Base-by-base conservation (phyloP, 2,329 filamentous ascomycete species). In the Ceratocystis smalleyi region DNA sequence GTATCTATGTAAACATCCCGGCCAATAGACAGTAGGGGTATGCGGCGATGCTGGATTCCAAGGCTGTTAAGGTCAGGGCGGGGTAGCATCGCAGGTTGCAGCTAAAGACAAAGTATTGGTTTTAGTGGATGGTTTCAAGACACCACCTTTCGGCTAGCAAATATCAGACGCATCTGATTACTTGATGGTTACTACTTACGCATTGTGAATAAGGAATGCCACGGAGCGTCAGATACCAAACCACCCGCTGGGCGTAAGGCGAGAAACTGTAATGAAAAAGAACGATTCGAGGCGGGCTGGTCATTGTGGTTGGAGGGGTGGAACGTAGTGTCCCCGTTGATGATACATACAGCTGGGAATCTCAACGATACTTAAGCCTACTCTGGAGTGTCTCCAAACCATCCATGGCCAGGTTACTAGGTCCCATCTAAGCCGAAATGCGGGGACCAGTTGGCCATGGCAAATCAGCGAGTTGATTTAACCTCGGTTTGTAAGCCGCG, bases 1-100 rank as follows among this genome's bases (percentile, higher is more conserved):
- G 84, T 84, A 75, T 90, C 87, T 67, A 83, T 76, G 74, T 88
- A 89, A 54, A 90, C 75, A 70, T 88, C 82, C 5, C 81, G 77
- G 17, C 84, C 86, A 68, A 89, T 83, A 24, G 82, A 75, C 61
- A 89, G 73, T 61, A 89, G 70, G 1, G 87, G 87, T 65, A 89
- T 88, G 65, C 87, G 84, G 3, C 86, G 81, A 73, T 91, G 86
- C 5, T 77, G 75, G 64, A 89, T 77, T 30, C 83, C 84, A 15
- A 90, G 77, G 1, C 76, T 74, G 19, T 75, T 73, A 15, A 89
- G 71, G 71, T 88, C 84, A 0, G 85, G 84, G 30, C 86, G 83
- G 5, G 87, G 87, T 71, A 89, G 76, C 43, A 81, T 78, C 2
- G 77, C 74, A 0, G 86, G 84, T 82, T 89, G 86, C 61, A 83